A percentile compares a stretch with the other conserved stretches of the same genome.
These are phyloP conservation scores for Fagopyrum homotropicum DNA, from an alignment of 148 eudicot species.

Conservation along the genomic window DNA sequence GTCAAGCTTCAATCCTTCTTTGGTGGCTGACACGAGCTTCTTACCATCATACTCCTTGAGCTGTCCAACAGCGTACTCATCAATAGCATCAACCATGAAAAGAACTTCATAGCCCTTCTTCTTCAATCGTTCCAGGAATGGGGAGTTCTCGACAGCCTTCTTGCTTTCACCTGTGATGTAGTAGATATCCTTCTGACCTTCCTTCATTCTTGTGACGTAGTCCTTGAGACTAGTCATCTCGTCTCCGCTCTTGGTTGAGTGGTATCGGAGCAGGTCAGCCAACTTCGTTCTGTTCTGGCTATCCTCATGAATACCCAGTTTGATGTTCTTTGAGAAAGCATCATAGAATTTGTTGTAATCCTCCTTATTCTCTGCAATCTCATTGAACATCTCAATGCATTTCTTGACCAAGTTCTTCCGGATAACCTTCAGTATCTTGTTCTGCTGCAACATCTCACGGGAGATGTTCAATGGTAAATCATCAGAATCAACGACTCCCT, in stretches of 20 bases:
- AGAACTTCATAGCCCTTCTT: slow-evolving; percentile 84
- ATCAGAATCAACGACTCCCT: slow-evolving; percentile 90
- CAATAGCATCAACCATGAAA: slow-evolving; percentile 88
- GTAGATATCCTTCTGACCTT: slow-evolving; percentile 82
- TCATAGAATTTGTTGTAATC: slow-evolving; percentile 87
- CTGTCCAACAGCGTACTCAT: slow-evolving; percentile 90
- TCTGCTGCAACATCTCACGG: slow-evolving; percentile 85
- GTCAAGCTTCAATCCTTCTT: slow-evolving; percentile 77
- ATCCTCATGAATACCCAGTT: slow-evolving; percentile 85
- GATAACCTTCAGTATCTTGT: slow-evolving; percentile 91
- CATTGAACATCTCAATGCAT: slow-evolving; percentile 87
- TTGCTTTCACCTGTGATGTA: slow-evolving; percentile 88
- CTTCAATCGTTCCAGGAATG: slow-evolving; percentile 77
- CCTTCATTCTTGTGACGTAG: slow-evolving; percentile 89
- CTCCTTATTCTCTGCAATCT: slow-evolving; percentile 89
- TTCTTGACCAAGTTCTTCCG: slow-evolving; percentile 91
- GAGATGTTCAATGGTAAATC: slow-evolving; percentile 89
- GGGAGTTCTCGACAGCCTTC: slow-evolving; percentile 91
- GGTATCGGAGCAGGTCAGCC: slow-evolving; percentile 71
- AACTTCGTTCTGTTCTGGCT: slow-evolving; percentile 73
- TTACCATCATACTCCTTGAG: slow-evolving; percentile 88
- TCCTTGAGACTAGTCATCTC: slow-evolving; percentile 81
- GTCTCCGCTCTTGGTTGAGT: slow-evolving; percentile 84
- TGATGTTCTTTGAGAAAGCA: slow-evolving; percentile 77
- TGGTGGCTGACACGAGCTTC: slow-evolving; percentile 80